Percentiles rank a stretch among this genome's conserved stretches.
Evolutionary conservation across 495 filamentous ascomycete genomes (phyloP).

Genomic region (Aspergillus leporis): DNA sequence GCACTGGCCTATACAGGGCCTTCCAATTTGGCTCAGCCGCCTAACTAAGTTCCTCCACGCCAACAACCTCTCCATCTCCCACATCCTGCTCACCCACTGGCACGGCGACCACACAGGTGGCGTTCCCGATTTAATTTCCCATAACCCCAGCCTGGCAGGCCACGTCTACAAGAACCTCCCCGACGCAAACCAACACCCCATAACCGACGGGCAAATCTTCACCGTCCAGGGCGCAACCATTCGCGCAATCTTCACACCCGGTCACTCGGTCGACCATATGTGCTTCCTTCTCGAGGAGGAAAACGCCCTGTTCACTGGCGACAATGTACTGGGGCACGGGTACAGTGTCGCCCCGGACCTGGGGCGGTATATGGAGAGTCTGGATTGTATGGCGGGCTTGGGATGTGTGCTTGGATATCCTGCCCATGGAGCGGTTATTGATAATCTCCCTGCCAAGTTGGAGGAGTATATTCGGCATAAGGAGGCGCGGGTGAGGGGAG

Average conservation of each 20-base stretch:
- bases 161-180: constrained; percentile 49
- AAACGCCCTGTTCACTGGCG: constrained; percentile 81
- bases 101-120: constrained; percentile 79
- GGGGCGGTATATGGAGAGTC: constrained; percentile 8
- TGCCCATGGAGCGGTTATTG: constrained; percentile 11
- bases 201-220: constrained; percentile 41
- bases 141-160: constrained; percentile 45
- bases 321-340: constrained; percentile 58
- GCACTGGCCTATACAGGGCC: constrained; percentile 26
- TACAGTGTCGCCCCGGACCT: constrained; percentile 6
- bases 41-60: constrained; percentile 23
- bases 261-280: constrained; percentile 47
- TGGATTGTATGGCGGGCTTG: background rate
- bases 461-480: background rate
- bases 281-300: constrained; percentile 55
- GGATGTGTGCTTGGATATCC: constrained; percentile 5
- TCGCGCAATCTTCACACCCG: constrained; percentile 39
- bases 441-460: background rate
- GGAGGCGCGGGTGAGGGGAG: background rate
- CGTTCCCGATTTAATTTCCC: constrained; percentile 56
- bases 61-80: constrained; percentile 48
- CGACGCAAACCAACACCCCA: constrained; percentile 43
- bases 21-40: constrained; percentile 28
- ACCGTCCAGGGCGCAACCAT: constrained; percentile 41
- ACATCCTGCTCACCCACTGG: constrained; percentile 78